Evolutionary conservation across 2,329 filamentous ascomycete genomes (phyloP), one percentile per base, ranked within the genome.

Genomic region (Sclerotinia sclerotiorum): DNA sequence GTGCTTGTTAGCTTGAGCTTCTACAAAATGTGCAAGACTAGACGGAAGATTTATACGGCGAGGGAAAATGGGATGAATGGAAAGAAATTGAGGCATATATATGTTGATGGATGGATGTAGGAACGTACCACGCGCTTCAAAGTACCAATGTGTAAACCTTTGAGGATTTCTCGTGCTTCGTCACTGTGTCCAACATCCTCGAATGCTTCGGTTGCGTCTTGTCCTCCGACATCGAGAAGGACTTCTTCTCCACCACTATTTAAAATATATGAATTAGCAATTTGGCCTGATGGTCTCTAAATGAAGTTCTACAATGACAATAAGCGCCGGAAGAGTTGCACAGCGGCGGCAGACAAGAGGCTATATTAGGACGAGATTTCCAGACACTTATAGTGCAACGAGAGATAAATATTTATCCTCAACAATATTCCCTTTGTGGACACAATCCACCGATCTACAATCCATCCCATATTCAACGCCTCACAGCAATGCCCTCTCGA

Each of bases 101-200:
- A 52, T 65, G 63, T 62, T 42, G 55, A n/a, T 57, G 49, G 65
- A 44, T 54, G 69, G 64, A 60, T 55, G 64, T 39, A 29, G 52
- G 24, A 70, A 79, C 88, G 77, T 86, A 96, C 92, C 84, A 87
- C 79, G 80, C 92, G 87, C 88, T 97, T 96, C 80, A 97, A 81
- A 49, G 79, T 84, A 73, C 92, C 94, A 74, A 95, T 85, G 65
- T 88, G 81, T 73, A 97, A 84, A 77, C 88, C 87, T 44, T 90
- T 88, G 69, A 99, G 88, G 74, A 97, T 94, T 84, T 98, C 94
- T 74, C 95, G 90, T 74, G 95, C 95, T 85, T 99, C 95, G 81
- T 99, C 95, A 77, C 92, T 96, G 90, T 99, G 95, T 79, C 95
- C 95, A 78, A 99, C 95, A 82, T 99, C 95, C 84, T 99, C 95